Evolutionary conservation across 2,329 filamentous ascomycete species (phyloP), one percentile per base, ranked within the genome.

Genomic region (Leptosphaerulina australis): DNA sequence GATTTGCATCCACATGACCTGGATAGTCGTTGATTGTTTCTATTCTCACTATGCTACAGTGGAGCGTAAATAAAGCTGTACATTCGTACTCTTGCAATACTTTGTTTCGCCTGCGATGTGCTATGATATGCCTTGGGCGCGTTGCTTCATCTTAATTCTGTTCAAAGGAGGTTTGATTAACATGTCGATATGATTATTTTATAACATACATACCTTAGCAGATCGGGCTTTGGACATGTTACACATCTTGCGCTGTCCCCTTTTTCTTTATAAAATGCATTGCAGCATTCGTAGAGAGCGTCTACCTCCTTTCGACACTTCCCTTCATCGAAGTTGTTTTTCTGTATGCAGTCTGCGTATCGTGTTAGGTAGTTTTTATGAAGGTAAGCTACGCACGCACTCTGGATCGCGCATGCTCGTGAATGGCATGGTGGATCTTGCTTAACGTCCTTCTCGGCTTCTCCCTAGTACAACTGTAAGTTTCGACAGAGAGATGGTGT

Each of bases 281-380:
- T 86, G 74, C 94, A 99, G 75, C 94, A 99, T 62, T 94, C 88
- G 74, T 97, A 99, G 18, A 99, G 78, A 2, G 91, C 90, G 70
- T 93, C 87, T 58, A 78, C 77, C 68, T 79, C 72, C 62, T 74
- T 77, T 67, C 88, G 83, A 74, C 94, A 99, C 68, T 86, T 95
- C 33, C 84, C 84, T 74, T 97, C 91, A 53, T 95, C 84, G 77
- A 88, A 97, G 44, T 85, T 85, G 72, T 92, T 92, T 74, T 86
- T 93, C 36, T 83, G 84, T 55, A 99, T 79, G 68, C 94, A 99
- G 62, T 87, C 91, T 96, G 37, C 9, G 6, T 14, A 20, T 18
- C 31, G 12, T 38, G 34, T 43, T 18, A 34, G 37, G 15, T 3
- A 7, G 17, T n/a, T 10, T 10, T 20, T 18, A 14, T 14, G 10